These are phyloP conservation scores for Microdochium paspali DNA, from an alignment of 2,329 filamentous ascomycete species.

Conservation along the genomic window DNA sequence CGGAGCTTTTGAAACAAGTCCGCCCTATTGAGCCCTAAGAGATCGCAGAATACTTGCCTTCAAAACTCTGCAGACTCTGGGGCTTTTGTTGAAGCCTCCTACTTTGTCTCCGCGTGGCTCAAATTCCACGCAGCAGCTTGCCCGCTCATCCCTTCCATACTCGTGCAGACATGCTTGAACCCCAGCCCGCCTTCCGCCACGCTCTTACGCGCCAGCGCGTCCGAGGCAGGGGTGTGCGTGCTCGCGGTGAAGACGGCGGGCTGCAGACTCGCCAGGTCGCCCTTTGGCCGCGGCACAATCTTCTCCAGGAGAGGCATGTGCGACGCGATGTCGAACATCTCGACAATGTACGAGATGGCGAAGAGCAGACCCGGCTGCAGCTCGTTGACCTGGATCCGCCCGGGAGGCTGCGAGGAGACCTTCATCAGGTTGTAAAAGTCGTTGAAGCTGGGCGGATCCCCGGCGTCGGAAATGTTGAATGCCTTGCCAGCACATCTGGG, in stretches of 20 bases:
- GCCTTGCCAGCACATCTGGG: slow-evolving; percentile 19
- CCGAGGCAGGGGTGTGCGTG: slow-evolving; percentile 24
- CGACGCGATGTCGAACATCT: slow-evolving; percentile 17
- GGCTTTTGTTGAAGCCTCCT: too few species aligned
- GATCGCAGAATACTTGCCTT: too few species aligned
- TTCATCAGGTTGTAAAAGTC: slow-evolving; percentile 25
- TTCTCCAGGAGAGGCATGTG: slow-evolving; percentile 5
- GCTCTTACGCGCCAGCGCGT: slow-evolving; percentile 18
- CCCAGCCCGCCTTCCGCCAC: slow-evolving; percentile 24
- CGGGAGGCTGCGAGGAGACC: slow-evolving; percentile 23
- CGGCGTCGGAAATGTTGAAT: slow-evolving; percentile 30
- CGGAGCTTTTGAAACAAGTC: too few species aligned
- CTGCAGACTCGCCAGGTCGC: slow-evolving; percentile 26
- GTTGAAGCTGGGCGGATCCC: slow-evolving; percentile 25
- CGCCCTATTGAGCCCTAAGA: too few species aligned
- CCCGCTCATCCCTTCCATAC: slow-evolving; percentile 27
- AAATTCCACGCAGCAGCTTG: slow-evolving; percentile 31
- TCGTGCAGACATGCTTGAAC: slow-evolving; percentile 24
- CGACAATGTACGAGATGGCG: slow-evolving; percentile 23
- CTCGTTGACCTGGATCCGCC: slow-evolving; percentile 18
- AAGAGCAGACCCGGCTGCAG: slow-evolving; percentile 21
- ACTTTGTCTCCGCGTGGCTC: slow-evolving; percentile 17
- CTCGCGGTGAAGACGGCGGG: slow-evolving; percentile 29
- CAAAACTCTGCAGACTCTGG: too few species aligned
- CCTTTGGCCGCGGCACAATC: slow-evolving; percentile 19